phyloP scores from a whole-genome alignment of 306 rosid species.

The Abrus pulchellus region DNA sequence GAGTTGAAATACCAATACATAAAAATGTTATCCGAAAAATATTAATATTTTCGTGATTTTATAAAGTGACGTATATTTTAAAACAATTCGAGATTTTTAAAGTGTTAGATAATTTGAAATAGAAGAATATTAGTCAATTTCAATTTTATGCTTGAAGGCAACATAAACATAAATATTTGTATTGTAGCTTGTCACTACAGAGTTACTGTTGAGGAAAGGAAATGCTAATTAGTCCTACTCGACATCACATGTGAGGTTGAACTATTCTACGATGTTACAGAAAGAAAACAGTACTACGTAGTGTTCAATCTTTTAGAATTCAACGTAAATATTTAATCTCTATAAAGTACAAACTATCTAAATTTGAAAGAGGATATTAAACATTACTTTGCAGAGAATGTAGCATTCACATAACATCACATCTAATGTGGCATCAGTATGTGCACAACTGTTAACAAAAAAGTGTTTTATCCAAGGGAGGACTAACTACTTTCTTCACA shows the following conservation, averaged over 20 bases:
- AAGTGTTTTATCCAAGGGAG: conserved; percentile 9
- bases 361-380: conserved; percentile 3
- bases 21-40: no score
- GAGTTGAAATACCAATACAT: no score
- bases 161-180: background rate
- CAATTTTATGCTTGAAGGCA: conserved; percentile 3
- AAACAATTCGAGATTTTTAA: no score
- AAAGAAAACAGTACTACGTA: conserved; percentile 6
- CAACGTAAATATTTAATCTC: conserved; percentile 21
- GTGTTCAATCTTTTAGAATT: conserved; percentile 28
- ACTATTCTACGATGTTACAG: conserved; percentile 17
- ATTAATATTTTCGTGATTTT: no score
- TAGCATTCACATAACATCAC: conserved; percentile 9
- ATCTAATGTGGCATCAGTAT: background rate
- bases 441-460: conserved; percentile 19
- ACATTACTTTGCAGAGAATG: conserved; percentile 4
- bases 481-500: conserved; percentile 34
- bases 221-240: conserved; percentile 28
- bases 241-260: conserved; percentile 28
- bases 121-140: background rate
- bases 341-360: conserved; percentile 25
- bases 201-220: conserved; percentile 26
- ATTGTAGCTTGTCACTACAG: background rate
- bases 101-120: no score
- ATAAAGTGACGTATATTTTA: no score